Percentiles rank a stretch among this genome's conserved stretches.
Evolutionary conservation across 73 alveolate species (phyloP).

Genomic region (Paraurostyla sp.): DNA sequence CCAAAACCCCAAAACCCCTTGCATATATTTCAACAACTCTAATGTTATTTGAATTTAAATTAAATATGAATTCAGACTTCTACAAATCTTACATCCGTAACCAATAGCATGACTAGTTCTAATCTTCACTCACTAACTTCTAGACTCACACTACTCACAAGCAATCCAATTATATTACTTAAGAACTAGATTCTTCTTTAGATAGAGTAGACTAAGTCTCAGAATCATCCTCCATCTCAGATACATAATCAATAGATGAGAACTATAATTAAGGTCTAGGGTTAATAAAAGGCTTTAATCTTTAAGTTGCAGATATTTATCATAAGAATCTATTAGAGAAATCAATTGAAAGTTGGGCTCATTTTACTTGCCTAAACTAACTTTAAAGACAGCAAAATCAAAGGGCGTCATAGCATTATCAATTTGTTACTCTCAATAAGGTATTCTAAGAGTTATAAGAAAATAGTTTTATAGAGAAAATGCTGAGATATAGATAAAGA

Average conservation of each 20-base stretch:
- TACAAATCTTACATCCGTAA: neutral
- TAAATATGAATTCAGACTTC: constrained; percentile 39
- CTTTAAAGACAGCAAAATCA: neutral
- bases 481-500: neutral
- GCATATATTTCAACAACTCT: neutral
- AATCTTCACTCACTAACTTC: neutral
- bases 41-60: neutral
- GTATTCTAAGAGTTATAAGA: neutral
- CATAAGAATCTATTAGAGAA: neutral
- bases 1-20: constrained; percentile 49
- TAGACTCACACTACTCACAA: neutral
- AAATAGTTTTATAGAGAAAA: neutral
- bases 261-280: neutral
- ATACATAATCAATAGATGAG: neutral
- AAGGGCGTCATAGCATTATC: neutral
- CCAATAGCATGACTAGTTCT: neutral
- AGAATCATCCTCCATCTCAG: neutral
- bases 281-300: neutral
- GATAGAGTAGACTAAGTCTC: neutral
- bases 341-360: constrained; percentile 32
- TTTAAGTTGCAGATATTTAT: neutral
- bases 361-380: constrained; percentile 3
- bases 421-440: neutral
- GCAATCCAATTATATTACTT: neutral
- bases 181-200: neutral